A percentile compares a stretch with the other conserved stretches of the same genome.
phyloP scores from a whole-genome alignment of 2,329 filamentous ascomycete genomes.

The Shiraia sp. region DNA sequence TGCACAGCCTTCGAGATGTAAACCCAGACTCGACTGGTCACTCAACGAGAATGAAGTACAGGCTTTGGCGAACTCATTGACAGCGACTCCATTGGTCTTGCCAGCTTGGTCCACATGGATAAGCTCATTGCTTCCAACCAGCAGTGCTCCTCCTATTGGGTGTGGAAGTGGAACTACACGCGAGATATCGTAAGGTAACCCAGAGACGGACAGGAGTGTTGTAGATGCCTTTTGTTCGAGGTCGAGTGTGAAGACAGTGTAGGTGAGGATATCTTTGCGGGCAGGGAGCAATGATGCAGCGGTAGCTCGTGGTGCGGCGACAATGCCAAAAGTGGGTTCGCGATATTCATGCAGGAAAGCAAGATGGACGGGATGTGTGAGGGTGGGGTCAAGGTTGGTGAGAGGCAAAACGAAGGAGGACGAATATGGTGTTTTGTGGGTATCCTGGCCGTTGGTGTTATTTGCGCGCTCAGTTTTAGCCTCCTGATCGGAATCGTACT shows the following conservation, averaged over 20 bases:
- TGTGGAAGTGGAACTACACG: constrained; percentile 79
- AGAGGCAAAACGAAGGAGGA: constrained; percentile 92
- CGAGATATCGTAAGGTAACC: constrained; percentile 85
- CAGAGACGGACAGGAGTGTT: constrained; percentile 82
- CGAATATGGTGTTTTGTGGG: constrained; percentile 70
- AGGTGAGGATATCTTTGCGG: constrained; percentile 82
- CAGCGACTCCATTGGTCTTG: constrained; percentile 87
- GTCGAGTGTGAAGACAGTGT: constrained; percentile 94
- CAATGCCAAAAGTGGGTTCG: constrained; percentile 93
- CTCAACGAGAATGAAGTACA: constrained; percentile 81
- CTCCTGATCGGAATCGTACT: constrained; percentile 74
- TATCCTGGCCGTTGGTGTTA: constrained; percentile 40
- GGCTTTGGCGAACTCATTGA: constrained; percentile 86
- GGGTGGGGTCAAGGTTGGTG: constrained; percentile 81
- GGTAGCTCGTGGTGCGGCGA: constrained; percentile 75
- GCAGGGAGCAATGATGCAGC: constrained; percentile 75
- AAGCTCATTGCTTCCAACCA: constrained; percentile 86
- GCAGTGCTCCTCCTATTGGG: constrained; percentile 84
- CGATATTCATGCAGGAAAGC: constrained; percentile 95
- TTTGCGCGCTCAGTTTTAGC: constrained; percentile 38
- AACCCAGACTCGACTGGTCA: constrained; percentile 79
- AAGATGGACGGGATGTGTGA: constrained; percentile 88
- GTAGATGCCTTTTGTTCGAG: constrained; percentile 92
- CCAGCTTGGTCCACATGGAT: constrained; percentile 96
- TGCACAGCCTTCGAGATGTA: constrained; percentile 80